phyloP scores from a whole-genome alignment of 2,329 filamentous ascomycete genomes.

The Ophiostoma sp. region DNA sequence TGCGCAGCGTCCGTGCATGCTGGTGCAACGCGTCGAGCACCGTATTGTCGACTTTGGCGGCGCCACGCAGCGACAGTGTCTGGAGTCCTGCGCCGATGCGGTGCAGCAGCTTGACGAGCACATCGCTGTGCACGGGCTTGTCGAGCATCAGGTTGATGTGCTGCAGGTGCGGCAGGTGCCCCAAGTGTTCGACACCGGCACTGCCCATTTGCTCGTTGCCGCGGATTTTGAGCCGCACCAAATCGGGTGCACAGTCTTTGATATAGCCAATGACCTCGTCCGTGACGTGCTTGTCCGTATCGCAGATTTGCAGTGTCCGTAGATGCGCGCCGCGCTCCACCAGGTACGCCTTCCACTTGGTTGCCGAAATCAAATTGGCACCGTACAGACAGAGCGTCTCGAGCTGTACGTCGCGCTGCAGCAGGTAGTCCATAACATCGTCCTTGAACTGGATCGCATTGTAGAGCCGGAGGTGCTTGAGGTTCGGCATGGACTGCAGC shows the following conservation, averaged over 20 bases:
- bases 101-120: conserved; percentile 62
- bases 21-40: conserved; percentile 71
- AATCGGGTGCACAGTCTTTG: conserved; percentile 61
- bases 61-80: conserved; percentile 75
- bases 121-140: conserved; percentile 54
- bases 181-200: conserved; percentile 64
- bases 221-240: conserved; percentile 76
- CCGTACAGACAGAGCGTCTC: conserved; percentile 76
- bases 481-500: conserved; percentile 69
- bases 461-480: conserved; percentile 72
- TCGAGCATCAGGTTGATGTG: conserved; percentile 74
- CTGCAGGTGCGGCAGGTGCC: conserved; percentile 62
- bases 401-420: conserved; percentile 66
- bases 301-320: conserved; percentile 73
- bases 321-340: conserved; percentile 64
- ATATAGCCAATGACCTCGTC: conserved; percentile 68
- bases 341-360: conserved; percentile 72
- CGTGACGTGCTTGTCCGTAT: conserved; percentile 78
- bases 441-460: conserved; percentile 94
- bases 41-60: conserved; percentile 64
- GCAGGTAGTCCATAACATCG: conserved; percentile 75
- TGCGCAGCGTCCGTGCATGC: conserved; percentile 66
- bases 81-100: conserved; percentile 65
- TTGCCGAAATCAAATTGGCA: conserved; percentile 77
- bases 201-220: conserved; percentile 75